Evolutionary conservation across 192 early-diverging fungal species (phyloP).

Genomic region (Geosiphon pyriformis): DNA sequence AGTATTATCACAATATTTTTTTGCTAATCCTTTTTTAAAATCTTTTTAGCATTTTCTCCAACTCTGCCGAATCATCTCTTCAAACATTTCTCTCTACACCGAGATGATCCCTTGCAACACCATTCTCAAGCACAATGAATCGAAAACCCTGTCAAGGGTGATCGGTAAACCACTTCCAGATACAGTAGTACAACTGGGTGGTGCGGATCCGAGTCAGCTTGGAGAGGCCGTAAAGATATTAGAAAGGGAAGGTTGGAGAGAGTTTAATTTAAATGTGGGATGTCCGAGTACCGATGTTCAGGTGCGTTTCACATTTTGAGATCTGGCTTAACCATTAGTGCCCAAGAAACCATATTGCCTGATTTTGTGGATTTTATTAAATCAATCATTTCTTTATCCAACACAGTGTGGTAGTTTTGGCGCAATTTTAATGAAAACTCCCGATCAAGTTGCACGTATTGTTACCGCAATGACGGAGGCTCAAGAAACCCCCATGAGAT

Average conservation of each 20-base stretch:
- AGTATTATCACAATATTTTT: not conserved
- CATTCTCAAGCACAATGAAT: slow-evolving; percentile 41
- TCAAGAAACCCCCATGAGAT: slow-evolving; percentile 30
- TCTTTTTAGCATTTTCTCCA: slow-evolving; percentile 51
- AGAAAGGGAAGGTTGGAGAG: slow-evolving; percentile 48
- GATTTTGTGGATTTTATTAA: not conserved
- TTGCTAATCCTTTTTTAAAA: not conserved
- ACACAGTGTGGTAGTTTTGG: slow-evolving; percentile 50
- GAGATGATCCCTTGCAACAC: slow-evolving; percentile 70
- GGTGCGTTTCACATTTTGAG: slow-evolving; percentile 28
- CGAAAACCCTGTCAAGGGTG: slow-evolving; percentile 38
- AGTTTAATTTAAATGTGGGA: slow-evolving; percentile 67
- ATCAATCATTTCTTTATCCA: not conserved
- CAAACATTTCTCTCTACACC: slow-evolving; percentile 57
- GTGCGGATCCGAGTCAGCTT: slow-evolving; percentile 43
- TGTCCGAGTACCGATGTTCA: slow-evolving; percentile 69
- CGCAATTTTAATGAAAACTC: slow-evolving; percentile 66
- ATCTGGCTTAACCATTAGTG: not conserved
- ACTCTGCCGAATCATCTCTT: slow-evolving; percentile 61
- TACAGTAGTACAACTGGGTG: slow-evolving; percentile 56
- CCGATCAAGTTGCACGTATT: slow-evolving; percentile 48
- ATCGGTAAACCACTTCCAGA: slow-evolving; percentile 41
- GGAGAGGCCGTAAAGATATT: slow-evolving; percentile 47
- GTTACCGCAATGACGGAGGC: slow-evolving; percentile 47
- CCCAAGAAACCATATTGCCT: not conserved